Evolutionary conservation across 306 rosid genomes (phyloP).

Genomic region (Spatholobus suberectus): DNA sequence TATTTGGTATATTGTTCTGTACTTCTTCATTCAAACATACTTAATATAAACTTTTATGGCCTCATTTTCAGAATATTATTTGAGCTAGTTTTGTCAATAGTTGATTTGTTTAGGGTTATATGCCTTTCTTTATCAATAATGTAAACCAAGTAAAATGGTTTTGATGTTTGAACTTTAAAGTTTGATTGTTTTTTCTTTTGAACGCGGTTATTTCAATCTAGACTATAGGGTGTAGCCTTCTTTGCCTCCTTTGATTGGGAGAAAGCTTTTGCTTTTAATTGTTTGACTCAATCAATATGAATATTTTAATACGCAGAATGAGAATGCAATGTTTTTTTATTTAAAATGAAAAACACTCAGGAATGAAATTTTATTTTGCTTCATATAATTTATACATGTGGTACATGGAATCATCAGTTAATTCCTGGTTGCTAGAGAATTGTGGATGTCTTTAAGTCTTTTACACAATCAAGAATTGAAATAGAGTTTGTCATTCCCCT

Average conservation of each 20-base stretch:
- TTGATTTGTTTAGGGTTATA: constrained; percentile 16
- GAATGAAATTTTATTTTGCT: constrained; percentile 9
- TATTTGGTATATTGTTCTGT: not conserved
- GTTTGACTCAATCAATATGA: not conserved
- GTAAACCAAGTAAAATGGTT: constrained; percentile 1
- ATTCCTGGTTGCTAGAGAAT: not conserved
- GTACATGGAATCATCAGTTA: constrained; percentile 1
- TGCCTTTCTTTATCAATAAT: constrained; percentile 5
- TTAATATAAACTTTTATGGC: not conserved
- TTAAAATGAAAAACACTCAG: not conserved
- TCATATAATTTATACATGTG: constrained; percentile 5
- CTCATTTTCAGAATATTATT: not conserved
- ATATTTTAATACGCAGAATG: not conserved
- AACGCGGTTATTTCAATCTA: constrained; percentile 13
- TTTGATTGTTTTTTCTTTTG: not conserved
- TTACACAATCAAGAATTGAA: not conserved
- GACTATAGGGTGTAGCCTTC: not conserved
- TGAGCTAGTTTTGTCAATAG: constrained; percentile 23
- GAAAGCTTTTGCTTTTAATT: not conserved
- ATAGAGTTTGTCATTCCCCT: not conserved
- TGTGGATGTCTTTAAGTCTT: not conserved
- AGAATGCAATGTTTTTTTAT: not conserved
- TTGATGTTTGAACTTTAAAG: not conserved
- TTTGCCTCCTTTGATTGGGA: constrained; percentile 8
- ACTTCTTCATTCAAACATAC: constrained; percentile 21